phyloP scores from a whole-genome alignment of 2,329 filamentous ascomycete species.

The Albifimbria verrucaria region DNA sequence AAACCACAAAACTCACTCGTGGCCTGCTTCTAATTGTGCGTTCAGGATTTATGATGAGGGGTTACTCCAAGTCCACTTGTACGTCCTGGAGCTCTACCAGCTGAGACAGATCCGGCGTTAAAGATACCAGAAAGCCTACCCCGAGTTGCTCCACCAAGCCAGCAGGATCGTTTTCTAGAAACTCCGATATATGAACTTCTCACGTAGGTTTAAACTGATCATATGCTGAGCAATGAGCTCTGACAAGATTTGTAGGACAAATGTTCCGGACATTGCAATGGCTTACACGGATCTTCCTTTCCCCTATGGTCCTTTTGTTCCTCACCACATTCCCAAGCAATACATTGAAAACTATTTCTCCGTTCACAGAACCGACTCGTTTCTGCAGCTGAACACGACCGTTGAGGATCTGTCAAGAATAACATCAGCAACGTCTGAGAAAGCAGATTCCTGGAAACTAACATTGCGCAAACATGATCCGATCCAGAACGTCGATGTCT shows the following conservation, averaged over 20 bases:
- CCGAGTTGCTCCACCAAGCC: conserved; percentile 31
- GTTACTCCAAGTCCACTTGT: conserved; percentile 30
- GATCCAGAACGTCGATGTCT: conserved; percentile 40
- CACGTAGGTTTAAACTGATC: conserved; percentile 38
- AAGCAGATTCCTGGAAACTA: conserved; percentile 38
- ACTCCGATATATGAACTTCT: conserved; percentile 51
- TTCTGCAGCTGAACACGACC: conserved; percentile 47
- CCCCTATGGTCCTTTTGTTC: conserved; percentile 53
- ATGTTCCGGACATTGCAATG: conserved; percentile 56
- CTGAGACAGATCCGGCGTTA: conserved; percentile 43
- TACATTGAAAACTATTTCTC: conserved; percentile 57
- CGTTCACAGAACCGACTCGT: conserved; percentile 40
- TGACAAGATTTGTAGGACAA: conserved; percentile 35
- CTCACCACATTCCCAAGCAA: conserved; percentile 51
- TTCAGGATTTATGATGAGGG: conserved; percentile 48
- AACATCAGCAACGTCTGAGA: conserved; percentile 2
- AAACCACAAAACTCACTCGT: too few relatives aligned
- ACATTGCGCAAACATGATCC: conserved; percentile 45
- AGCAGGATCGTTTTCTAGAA: conserved; percentile 41
- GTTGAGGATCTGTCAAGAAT: conserved; percentile 45
- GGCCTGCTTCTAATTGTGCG: neutral
- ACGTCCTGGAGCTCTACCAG: conserved; percentile 40
- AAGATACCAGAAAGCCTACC: conserved; percentile 40
- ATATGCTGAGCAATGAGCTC: neutral
- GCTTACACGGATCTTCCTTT: conserved; percentile 51